Conservation (phyloP, 768 basidiomycete species). For the Tylopilus plumbeoviolaceoides region DNA sequence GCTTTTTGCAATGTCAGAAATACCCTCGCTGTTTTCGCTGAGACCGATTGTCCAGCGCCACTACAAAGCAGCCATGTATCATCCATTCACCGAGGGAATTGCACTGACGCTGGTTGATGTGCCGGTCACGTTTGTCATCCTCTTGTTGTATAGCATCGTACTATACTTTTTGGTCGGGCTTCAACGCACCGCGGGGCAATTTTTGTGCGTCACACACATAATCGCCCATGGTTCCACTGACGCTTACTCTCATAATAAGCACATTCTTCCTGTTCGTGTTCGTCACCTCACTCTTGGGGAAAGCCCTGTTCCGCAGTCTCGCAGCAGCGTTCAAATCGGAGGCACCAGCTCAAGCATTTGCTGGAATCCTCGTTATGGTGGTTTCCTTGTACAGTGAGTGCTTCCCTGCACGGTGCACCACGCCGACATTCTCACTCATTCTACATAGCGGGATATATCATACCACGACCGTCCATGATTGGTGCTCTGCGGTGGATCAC, state of each 20-base stretch:
- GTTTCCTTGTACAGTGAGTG: constrained; percentile 46
- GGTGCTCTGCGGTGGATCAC: constrained; percentile 67
- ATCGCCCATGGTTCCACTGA: constrained; percentile 7
- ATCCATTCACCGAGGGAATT: constrained; percentile 44
- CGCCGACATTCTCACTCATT: not conserved
- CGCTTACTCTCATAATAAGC: constrained; percentile 29
- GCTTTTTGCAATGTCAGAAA: constrained; percentile 56
- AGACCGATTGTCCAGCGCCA: constrained; percentile 45
- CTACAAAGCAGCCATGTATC: constrained; percentile 44
- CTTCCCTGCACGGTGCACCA: no score
- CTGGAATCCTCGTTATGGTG: constrained; percentile 47
- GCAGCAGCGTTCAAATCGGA: constrained; percentile 57
- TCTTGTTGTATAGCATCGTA: constrained; percentile 35
- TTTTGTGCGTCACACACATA: constrained; percentile 47
- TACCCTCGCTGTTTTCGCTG: constrained; percentile 46
- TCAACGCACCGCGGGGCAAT: constrained; percentile 52
- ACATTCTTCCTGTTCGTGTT: constrained; percentile 58
- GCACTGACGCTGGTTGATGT: constrained; percentile 46
- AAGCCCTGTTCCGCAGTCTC: constrained; percentile 68
- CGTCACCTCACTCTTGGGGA: constrained; percentile 59
- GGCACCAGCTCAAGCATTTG: constrained; percentile 60
- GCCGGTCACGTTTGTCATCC: constrained; percentile 38
- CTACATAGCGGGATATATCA: constrained; percentile 45
- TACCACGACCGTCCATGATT: constrained; percentile 61
- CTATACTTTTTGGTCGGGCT: constrained; percentile 62